These are phyloP conservation scores for Lipomyces chichibuensis DNA, from an alignment of 805 yeast species.

Conservation along the genomic window DNA sequence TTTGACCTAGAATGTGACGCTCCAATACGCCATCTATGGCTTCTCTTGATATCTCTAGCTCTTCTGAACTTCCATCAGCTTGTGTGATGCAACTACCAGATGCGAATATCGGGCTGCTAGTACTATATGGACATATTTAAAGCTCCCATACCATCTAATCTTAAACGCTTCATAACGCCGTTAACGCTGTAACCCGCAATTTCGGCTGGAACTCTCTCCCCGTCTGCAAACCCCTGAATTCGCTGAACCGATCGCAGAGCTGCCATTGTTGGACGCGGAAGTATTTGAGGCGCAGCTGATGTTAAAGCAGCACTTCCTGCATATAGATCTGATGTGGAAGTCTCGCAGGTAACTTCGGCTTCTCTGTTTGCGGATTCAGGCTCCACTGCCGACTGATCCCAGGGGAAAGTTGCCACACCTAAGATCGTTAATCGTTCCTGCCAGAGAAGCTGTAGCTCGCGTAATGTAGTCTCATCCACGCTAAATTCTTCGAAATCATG, in stretches of 20 bases:
- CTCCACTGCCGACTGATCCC: conserved; percentile 49
- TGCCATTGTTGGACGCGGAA: conserved; percentile 36
- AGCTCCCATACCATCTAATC: conserved; percentile 25
- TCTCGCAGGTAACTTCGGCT: conserved; percentile 21
- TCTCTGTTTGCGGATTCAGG: not conserved
- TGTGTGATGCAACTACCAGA: conserved; percentile 57
- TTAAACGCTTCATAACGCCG: conserved; percentile 40
- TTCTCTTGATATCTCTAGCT: conserved; percentile 40
- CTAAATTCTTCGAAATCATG: conserved; percentile 95
- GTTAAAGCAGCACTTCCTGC: not conserved
- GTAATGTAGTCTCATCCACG: conserved; percentile 89
- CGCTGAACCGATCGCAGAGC: conserved; percentile 44
- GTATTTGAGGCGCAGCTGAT: conserved; percentile 18
- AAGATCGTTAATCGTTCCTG: conserved; percentile 66
- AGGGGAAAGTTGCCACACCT: conserved; percentile 68
- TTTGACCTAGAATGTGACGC: conserved; percentile 20
- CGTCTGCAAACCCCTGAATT: conserved; percentile 40
- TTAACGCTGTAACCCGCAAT: conserved; percentile 40
- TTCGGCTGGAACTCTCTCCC: conserved; percentile 36
- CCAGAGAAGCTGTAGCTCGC: conserved; percentile 81
- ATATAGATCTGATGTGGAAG: conserved; percentile 19
- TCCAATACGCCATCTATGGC: conserved; percentile 39
- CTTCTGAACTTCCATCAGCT: conserved; percentile 45
- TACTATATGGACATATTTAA: conserved; percentile 29
- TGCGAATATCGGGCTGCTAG: conserved; percentile 58